A percentile compares a stretch with the other conserved stretches of the same genome.
Evolutionary conservation across 2,329 filamentous ascomycete species (phyloP).

Genomic region (Colletotrichum scovillei): DNA sequence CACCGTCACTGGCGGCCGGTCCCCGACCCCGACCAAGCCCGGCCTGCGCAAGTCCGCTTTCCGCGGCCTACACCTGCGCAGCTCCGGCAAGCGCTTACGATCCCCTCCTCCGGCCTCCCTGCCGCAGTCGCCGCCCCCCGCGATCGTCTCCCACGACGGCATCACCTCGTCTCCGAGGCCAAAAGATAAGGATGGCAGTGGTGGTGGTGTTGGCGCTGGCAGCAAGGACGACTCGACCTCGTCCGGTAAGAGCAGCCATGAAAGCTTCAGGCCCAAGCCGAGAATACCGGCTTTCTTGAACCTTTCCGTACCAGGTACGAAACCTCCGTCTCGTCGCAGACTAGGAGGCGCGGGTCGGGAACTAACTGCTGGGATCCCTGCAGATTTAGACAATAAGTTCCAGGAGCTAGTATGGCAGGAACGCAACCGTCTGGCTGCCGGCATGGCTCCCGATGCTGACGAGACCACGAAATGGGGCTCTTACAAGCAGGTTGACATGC

Average conservation of each 20-base stretch:
- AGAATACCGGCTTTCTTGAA: constrained; percentile 53
- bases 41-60: constrained; percentile 53
- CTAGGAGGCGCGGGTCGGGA: constrained; percentile 16
- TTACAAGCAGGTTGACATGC: constrained; percentile 48
- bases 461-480: constrained; percentile 47
- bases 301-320: constrained; percentile 50
- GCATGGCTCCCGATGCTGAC: constrained; percentile 48
- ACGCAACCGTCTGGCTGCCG: constrained; percentile 57
- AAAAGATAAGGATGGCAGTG: constrained; percentile 5
- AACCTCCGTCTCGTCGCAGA: constrained; percentile 7
- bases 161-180: constrained; percentile 38
- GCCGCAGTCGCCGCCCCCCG: constrained; percentile 36
- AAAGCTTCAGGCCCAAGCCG: constrained; percentile 30
- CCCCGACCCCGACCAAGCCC: constrained; percentile 36
- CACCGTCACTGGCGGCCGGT: constrained; percentile 25
- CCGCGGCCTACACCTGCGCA: constrained; percentile 56
- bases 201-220: constrained; percentile 14
- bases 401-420: constrained; percentile 66
- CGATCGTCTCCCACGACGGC: constrained; percentile 51
- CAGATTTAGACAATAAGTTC: constrained; percentile 52
- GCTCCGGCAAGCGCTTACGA: constrained; percentile 59
- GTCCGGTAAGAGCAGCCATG: constrained; percentile 14
- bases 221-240: constrained; percentile 3
- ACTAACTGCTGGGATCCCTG: constrained; percentile 19
- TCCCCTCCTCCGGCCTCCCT: constrained; percentile 49